Base-by-base conservation (phyloP, 2,329 filamentous ascomycete genomes). In the Didymella lethalis region DNA sequence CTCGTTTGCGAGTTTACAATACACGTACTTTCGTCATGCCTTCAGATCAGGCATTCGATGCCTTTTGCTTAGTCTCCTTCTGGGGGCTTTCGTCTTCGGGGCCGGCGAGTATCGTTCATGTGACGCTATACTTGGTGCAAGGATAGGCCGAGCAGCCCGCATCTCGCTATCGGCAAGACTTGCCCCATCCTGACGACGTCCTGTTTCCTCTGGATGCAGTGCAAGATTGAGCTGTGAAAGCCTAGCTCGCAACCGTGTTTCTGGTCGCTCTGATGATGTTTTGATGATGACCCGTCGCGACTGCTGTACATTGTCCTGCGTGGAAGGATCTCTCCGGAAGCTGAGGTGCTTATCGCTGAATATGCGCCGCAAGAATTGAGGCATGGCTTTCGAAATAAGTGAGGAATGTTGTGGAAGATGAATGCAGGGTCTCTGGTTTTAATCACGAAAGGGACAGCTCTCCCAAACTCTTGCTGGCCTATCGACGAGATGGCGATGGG, bases 261-360 rank as follows among this genome's bases (percentile, higher is more conserved):
- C 65, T 7, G 61, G 38, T 16, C 47, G 46, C 2, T 28, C 54
- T 8, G 61, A 47, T 7, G 66, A 53, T 16, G 20, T 59, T 43
- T 64, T 64, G 28, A 64, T 62, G 4, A 70, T 59, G 2, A 70
- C 65, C 41, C 68, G 66, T 11, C 66, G 65, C n/a, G 68, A 64
- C 41, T 61, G 62, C 44, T 65, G 65, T 3, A 70, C 34, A n/a
- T 62, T 47, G 20, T 67, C 62, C 40, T 53, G 47, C 8, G 65
- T 53, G 23, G 55, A 51, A 16, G 58, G 32, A 16, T 68, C 66
- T 55, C 18, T 58, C 25, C 68, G 61, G 48, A 69, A 70, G 32
- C 28, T 49, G 3, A 58, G 34, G 26, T 62, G 61, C 40, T 58
- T 64, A 44, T 69, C 68, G 43, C 47, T 57, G 31, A 70, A 68